Conservation (phyloP, 2,329 filamentous ascomycete species). For the Neonectria magnoliae region DNA sequence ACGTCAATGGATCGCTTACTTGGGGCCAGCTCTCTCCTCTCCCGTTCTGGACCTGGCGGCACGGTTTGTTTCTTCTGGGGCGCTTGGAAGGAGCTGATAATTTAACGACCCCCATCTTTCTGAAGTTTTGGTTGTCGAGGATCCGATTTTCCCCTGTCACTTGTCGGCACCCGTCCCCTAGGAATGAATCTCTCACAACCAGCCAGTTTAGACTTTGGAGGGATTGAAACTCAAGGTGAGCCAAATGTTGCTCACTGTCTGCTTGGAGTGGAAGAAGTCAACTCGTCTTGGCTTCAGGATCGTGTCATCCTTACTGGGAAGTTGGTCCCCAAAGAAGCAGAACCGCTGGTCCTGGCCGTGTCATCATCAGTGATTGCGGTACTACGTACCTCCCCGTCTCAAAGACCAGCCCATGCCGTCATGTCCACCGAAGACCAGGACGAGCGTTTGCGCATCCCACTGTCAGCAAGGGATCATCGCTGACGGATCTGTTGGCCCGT, state of each 20-base stretch:
- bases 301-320: constrained; percentile 18
- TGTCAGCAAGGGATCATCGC: constrained; percentile 1
- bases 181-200: constrained; percentile 1
- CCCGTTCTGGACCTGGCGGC: constrained; percentile 11
- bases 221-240: constrained; percentile 3
- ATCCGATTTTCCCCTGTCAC: background rate
- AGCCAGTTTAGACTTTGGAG: background rate
- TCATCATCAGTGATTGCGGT: constrained; percentile 14
- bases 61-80: constrained; percentile 20
- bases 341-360: background rate
- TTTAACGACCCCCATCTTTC: constrained; percentile 15
- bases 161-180: constrained; percentile 10
- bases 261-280: background rate
- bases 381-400: constrained; percentile 15
- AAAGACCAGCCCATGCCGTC: constrained; percentile 2
- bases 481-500: background rate
- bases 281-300: constrained; percentile 6
- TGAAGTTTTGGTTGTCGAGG: background rate
- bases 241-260: constrained; percentile 2
- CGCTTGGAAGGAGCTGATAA: constrained; percentile 24
- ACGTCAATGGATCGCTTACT: constrained; percentile 22
- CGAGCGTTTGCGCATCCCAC: constrained; percentile 10
- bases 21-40: constrained; percentile 1
- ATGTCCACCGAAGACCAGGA: constrained; percentile 16
- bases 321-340: constrained; percentile 18